Base-by-base conservation (phyloP, 2,329 filamentous ascomycete genomes). In the Niveomyces coronatus region DNA sequence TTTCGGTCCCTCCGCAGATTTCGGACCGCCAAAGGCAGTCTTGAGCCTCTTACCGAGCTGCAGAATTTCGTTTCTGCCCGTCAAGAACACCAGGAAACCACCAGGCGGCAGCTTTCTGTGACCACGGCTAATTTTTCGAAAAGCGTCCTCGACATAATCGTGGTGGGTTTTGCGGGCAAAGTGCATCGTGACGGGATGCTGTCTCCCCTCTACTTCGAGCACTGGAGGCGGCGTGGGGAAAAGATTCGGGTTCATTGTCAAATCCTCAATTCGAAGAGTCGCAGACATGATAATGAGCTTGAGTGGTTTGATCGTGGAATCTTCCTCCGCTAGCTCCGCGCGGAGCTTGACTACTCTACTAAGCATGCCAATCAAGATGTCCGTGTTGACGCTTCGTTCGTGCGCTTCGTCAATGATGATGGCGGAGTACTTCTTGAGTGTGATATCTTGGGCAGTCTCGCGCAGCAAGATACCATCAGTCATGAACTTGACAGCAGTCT, bases 221-320 rank as follows among this genome's bases (percentile, higher is more conserved):
- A 96, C 74, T 0, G 88, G 89, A 0, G 91, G 91, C 3, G 84
- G 72, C 0, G 66, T 70, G 4, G 79, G 67, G 58, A 98, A 98
- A 0, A 98, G 67, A 13, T 72, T 79, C 8, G 75, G 64, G 52
- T 98, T 96, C 53, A 86, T 75, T 0, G 85, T 86, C 49, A 98
- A 84, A 53, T 96, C 89, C 10, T 86, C 84, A 31, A 96, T 85
- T 42, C 87, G 74, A 23, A 98, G 68, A 3, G 91, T 98, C 30
- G 91, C 91, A 43, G 89, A 96, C 93, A 98, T 98, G 61, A 98
- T 94, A 43, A 98, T 76, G 8, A 98, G 71, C 61, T 96, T 98
- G 37, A 98, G 62, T 0, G 88, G 87, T 46, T 79, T 81, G 19
- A 83, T 63, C 1, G 74, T 73, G 0, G 79, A 64, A 43, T 91